Conservation (phyloP, 2,329 filamentous ascomycete genomes). For the Venturia carpophila region DNA sequence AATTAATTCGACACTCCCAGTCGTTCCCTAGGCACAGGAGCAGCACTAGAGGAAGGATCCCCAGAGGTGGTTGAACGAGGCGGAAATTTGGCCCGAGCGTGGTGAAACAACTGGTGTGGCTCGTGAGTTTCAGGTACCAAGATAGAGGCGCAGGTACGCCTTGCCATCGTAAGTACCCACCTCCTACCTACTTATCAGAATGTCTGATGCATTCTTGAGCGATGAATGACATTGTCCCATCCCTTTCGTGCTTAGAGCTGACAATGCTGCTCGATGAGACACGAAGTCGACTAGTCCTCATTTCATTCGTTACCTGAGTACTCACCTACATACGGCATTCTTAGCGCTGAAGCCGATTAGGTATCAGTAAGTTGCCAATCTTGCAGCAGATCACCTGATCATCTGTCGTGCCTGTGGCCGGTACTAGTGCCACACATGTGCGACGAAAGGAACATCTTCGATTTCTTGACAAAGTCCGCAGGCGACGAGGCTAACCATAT, state of each 20-base stretch:
- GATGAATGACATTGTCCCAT: not conserved
- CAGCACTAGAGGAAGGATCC: not conserved
- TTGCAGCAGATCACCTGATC: not conserved
- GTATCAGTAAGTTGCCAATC: not conserved
- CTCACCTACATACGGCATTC: too few relatives aligned
- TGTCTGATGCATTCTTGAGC: not conserved
- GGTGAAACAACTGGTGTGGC: constrained; percentile 1
- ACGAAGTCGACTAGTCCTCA: not conserved
- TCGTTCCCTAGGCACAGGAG: not conserved
- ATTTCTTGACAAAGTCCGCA: too few relatives aligned
- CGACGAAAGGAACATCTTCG: too few relatives aligned
- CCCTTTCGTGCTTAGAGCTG: not conserved
- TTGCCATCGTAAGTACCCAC: too few relatives aligned
- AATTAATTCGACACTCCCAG: not conserved
- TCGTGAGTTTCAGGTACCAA: not conserved
- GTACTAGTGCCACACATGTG: too few relatives aligned
- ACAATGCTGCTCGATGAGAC: not conserved
- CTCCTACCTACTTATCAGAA: not conserved
- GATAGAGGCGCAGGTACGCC: not conserved
- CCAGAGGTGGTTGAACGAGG: not conserved
- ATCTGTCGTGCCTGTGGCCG: not conserved
- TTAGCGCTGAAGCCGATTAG: not conserved
- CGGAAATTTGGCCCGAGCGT: not conserved
- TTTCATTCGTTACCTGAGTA: too few relatives aligned
- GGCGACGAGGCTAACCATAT: not conserved